Percentiles rank a stretch among this genome's conserved stretches.
Evolutionary conservation across 768 basidiomycete genomes (phyloP).

Genomic region (Clathrus columnatus): DNA sequence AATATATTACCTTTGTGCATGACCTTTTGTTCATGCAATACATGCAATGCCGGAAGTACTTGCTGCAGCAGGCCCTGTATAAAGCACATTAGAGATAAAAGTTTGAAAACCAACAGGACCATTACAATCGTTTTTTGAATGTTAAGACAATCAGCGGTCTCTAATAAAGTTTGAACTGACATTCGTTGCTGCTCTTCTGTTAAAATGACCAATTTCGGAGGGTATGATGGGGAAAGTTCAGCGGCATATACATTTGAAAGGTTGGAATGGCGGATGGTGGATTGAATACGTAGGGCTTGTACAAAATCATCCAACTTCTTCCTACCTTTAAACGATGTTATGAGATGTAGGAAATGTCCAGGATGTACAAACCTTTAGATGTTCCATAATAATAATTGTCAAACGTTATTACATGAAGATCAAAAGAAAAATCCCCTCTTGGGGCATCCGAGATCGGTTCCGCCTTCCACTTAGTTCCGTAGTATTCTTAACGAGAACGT

Average conservation of each 20-base stretch:
- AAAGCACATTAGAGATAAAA: not conserved
- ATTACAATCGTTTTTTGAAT: slow-evolving; percentile 62
- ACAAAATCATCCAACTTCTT: slow-evolving; percentile 66
- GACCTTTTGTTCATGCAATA: slow-evolving; percentile 53
- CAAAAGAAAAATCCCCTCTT: slow-evolving; percentile 49
- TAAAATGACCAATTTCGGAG: slow-evolving; percentile 54
- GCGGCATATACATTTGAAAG: slow-evolving; percentile 60
- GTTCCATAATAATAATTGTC: slow-evolving; percentile 59
- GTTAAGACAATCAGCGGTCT: slow-evolving; percentile 65
- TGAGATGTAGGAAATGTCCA: not conserved
- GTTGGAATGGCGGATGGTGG: slow-evolving; percentile 51
- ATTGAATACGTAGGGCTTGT: slow-evolving; percentile 54
- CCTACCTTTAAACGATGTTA: slow-evolving; percentile 30
- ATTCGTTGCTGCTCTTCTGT: slow-evolving; percentile 63
- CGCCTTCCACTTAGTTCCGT: slow-evolving; percentile 63
- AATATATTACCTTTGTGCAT: slow-evolving; percentile 55
- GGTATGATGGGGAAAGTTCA: slow-evolving; percentile 47
- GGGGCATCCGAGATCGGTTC: slow-evolving; percentile 68
- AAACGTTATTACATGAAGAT: slow-evolving; percentile 61
- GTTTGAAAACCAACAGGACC: slow-evolving; percentile 18
- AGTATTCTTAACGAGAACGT: slow-evolving; percentile 33
- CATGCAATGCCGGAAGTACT: slow-evolving; percentile 60
- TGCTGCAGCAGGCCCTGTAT: slow-evolving; percentile 66
- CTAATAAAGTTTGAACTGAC: slow-evolving; percentile 64
- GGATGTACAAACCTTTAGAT: slow-evolving; percentile 39